These are phyloP conservation scores for Pseudotsuga menziesii DNA, from an alignment of 75 land plant species.

Conservation along the genomic window DNA sequence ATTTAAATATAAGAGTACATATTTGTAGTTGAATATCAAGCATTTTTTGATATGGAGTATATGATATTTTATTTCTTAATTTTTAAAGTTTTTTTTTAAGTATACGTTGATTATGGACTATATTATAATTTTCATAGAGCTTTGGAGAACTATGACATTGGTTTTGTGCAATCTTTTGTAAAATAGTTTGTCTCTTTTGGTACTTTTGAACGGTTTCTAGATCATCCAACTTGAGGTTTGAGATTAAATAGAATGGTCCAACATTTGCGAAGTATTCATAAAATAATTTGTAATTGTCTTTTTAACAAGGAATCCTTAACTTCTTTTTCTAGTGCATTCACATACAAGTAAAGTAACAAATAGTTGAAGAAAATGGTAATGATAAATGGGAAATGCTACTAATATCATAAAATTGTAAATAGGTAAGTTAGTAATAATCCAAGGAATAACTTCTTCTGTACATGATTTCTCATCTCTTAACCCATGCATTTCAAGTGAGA, in stretches of 20 bases:
- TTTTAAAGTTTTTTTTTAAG: constrained; percentile 71
- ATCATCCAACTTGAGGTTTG: constrained; percentile 88
- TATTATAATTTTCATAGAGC: constrained; percentile 65
- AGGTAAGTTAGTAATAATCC: not conserved
- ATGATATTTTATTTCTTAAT: constrained; percentile 81
- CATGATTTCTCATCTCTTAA: not conserved
- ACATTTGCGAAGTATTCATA: not conserved
- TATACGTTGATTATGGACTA: constrained; percentile 44
- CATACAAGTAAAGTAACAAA: too few relatives aligned
- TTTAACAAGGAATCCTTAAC: too few relatives aligned
- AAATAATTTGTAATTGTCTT: not conserved
- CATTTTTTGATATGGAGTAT: constrained; percentile 95
- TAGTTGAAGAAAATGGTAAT: not conserved
- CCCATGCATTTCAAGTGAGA: not conserved
- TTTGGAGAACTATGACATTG: constrained; percentile 87
- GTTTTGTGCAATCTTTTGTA: constrained; percentile 69
- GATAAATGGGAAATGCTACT: not conserved
- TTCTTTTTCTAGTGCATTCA: too few relatives aligned
- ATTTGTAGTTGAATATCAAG: constrained; percentile 97
- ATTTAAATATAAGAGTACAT: constrained; percentile 10
- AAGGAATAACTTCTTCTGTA: not conserved
- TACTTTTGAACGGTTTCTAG: constrained; percentile 57
- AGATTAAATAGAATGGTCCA: constrained; percentile 4
- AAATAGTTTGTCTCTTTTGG: constrained; percentile 35
- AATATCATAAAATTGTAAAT: not conserved